Base-by-base conservation (phyloP, 1,284 basidiomycete species). In the Moesziomyces aphidis region DNA sequence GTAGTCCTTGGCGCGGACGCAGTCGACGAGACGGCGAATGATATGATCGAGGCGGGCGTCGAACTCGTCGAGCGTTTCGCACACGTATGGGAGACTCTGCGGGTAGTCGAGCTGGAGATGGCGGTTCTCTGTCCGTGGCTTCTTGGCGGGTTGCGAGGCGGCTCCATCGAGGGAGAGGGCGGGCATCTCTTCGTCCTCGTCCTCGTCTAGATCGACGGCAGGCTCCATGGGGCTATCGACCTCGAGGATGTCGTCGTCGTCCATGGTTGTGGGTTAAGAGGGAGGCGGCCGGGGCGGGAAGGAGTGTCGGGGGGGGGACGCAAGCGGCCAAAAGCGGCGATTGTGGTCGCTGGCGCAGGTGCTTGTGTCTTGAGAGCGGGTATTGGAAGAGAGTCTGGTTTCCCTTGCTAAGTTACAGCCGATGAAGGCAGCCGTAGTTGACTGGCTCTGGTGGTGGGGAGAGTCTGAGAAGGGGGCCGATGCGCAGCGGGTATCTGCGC, bases 51-150 rank as follows among this genome's bases (percentile, higher is more conserved):
- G 88, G 78, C 93, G 87, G 47, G 88, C 86, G 82, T 94, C 90
- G 90, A 95, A 94, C 79, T 90, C 89, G 15, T 90, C 89, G 64
- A 93, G 88, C 0, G 91, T 87, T 85, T 97, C 94, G 73, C 92
- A 90, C 75, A 89, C 88, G 85, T 96, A 97, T 2, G 95, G 94
- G 48, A 97, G 59, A 21, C 62, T 69, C 15, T 76, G 46, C 1
- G 80, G 79, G 50, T 83, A 85, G 8, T 84, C 81, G 53, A 86
- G 73, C 60, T 65, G 64, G 5, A 64, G 57, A 46, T 60, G 51
- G 21, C 73, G 67, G 57, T 74, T 68, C 50, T 74, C 67, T 34
- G 44, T 48, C 48, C 61, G 71, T 17, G 45, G 22, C 60, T 70
- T 77, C 60, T 64, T 71, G 15, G 57, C 31, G 19, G 54, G 57